phyloP scores from a whole-genome alignment of 805 yeast species.

The Starmerella sirachaensis region DNA sequence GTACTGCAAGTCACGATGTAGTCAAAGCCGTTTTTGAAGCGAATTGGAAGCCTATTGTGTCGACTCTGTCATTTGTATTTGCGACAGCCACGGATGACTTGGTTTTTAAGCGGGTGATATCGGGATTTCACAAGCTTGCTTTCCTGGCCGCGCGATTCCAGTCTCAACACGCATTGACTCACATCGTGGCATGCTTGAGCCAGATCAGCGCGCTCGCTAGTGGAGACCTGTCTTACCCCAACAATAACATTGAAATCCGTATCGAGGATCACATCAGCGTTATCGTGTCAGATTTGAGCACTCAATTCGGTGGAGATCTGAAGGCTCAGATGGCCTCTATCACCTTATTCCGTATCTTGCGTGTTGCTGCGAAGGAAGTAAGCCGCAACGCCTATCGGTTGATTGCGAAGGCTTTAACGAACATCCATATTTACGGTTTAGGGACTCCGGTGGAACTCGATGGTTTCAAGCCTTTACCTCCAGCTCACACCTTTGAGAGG shows the following conservation, averaged over 20 bases:
- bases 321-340: slow-evolving; percentile 85
- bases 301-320: slow-evolving; percentile 77
- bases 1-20: slow-evolving; percentile 33
- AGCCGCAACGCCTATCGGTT: slow-evolving; percentile 47
- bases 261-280: slow-evolving; percentile 41
- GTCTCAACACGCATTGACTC: slow-evolving; percentile 46
- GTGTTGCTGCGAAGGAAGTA: slow-evolving; percentile 39
- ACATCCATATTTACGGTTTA: slow-evolving; percentile 60
- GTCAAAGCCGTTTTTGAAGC: slow-evolving; percentile 61
- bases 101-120: slow-evolving; percentile 71
- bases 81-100: slow-evolving; percentile 85
- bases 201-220: slow-evolving; percentile 56
- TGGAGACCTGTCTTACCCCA: slow-evolving; percentile 27
- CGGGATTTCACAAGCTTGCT: slow-evolving; percentile 78
- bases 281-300: slow-evolving; percentile 69
- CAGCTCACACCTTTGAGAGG: slow-evolving; percentile 51
- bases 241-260: slow-evolving; percentile 27
- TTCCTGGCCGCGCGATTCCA: slow-evolving; percentile 57
- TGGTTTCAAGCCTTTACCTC: slow-evolving; percentile 40
- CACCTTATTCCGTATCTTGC: slow-evolving; percentile 66
- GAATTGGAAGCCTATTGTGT: slow-evolving; percentile 51
- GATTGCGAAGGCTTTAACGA: slow-evolving; percentile 47
- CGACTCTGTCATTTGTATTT: slow-evolving; percentile 65
- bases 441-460: slow-evolving; percentile 27
- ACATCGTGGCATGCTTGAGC: slow-evolving; percentile 52